Base-by-base conservation (phyloP, 345 rosid genomes). In the Mangifera indica region DNA sequence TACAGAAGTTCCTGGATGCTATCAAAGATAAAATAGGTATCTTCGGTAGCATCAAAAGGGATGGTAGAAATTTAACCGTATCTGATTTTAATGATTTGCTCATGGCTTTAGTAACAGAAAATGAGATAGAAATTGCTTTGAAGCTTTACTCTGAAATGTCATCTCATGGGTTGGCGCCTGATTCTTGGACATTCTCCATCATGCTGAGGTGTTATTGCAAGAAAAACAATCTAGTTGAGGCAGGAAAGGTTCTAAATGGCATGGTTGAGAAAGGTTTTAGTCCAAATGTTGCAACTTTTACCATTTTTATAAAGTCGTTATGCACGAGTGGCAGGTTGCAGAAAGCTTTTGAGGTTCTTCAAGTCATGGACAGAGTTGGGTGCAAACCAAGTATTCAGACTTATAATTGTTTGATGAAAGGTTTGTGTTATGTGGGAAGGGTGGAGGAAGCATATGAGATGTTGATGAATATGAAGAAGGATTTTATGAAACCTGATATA, bases 381-480 rank as follows among this genome's bases (percentile, higher is more conserved):
- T 81, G 82, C 55, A 57, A 63, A 5, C 87, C 89, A 46, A 83
- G 49, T 3, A 53, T 84, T 25, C 86, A 83, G 52, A 85, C 88
- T 0, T 83, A 86, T 73, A 89, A 89, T 71, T 89, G 92, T 69
- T 76, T 89, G 81, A 60, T 89, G 45, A 87, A 85, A 66, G 89
- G 92, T 29, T 76, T 90, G 63, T 90, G 92, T 76, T 87, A 87
- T 51, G 88, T 87, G 22, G 95, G 95, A 29, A 87, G 81, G 51
- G 88, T 90, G 26, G 92, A 89, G 83, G 85, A 85, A 63, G 90
- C 91, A 14, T 66, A 72, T 65, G 86, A 85, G 29, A 73, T 84
- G 74, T 51, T 87, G 76, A 70, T 66, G 60, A 65, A 74, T 6
- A 77, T 87, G 25, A 83, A 79, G 81, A 77, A 84, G 18, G 65